These are phyloP conservation scores for Blastocystis sp. DNA, from an alignment of 352 stramenopile genomes.

Conservation along the genomic window DNA sequence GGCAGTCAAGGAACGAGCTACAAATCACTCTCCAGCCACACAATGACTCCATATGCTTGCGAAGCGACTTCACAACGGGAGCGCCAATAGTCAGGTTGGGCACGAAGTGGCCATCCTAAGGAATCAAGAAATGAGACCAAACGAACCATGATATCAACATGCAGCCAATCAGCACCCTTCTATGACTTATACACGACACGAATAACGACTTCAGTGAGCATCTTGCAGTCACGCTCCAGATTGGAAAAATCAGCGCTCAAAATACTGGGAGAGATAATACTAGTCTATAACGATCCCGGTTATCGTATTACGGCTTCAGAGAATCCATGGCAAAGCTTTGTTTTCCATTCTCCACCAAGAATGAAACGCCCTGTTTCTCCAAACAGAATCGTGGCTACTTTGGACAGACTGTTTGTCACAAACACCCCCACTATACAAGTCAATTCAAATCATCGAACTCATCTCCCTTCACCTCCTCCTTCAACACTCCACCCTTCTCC, in stretches of 20 bases:
- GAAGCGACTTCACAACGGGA: conserved; percentile 88
- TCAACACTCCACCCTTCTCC: background rate
- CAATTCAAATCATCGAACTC: background rate
- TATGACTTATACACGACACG: background rate
- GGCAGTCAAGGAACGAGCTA: conserved; percentile 88
- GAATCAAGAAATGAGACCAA: conserved; percentile 5
- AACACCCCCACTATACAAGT: conserved; percentile 8
- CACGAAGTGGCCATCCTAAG: conserved; percentile 90
- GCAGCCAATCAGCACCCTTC: conserved; percentile 87
- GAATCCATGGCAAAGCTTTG: background rate
- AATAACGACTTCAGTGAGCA: conserved; percentile 3
- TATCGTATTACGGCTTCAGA: conserved; percentile 8
- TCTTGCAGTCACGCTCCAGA: conserved; percentile 26
- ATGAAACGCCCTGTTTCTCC: too few relatives aligned
- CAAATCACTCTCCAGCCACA: conserved; percentile 22
- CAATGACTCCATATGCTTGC: conserved; percentile 76
- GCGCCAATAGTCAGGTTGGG: conserved; percentile 92
- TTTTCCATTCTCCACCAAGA: too few relatives aligned
- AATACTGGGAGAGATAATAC: conserved; percentile 40
- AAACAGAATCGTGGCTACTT: too few relatives aligned
- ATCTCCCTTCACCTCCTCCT: background rate
- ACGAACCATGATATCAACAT: conserved; percentile 90
- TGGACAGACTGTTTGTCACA: background rate
- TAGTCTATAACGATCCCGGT: background rate
- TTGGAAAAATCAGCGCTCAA: conserved; percentile 32